phyloP scores from a whole-genome alignment of 2,329 filamentous ascomycete genomes.

The Fonsecaea monophora region DNA sequence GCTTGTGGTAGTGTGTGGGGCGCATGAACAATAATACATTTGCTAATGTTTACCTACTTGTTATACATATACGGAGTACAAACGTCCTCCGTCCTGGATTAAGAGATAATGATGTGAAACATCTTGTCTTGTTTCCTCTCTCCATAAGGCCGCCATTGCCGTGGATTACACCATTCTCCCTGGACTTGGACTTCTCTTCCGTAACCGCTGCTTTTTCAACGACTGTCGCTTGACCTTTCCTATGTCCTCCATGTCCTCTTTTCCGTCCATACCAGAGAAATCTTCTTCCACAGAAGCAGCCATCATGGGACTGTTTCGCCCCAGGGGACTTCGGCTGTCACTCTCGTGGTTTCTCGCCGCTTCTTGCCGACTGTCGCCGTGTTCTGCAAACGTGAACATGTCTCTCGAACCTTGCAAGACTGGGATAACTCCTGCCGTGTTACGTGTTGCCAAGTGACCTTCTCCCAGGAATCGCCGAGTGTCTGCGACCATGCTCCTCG shows the following conservation, averaged over 20 bases:
- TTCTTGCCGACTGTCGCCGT: slow-evolving; percentile 6
- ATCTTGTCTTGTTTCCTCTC: background rate
- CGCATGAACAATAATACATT: slow-evolving; percentile 2
- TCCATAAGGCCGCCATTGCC: background rate
- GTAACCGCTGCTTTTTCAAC: slow-evolving; percentile 20
- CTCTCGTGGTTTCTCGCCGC: slow-evolving; percentile 2
- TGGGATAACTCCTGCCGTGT: background rate
- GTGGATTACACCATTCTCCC: slow-evolving; percentile 24
- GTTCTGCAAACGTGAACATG: background rate
- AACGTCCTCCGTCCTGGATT: slow-evolving; percentile 2
- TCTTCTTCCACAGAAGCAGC: slow-evolving; percentile 26
- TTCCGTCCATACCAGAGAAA: slow-evolving; percentile 6
- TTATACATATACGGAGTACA: background rate
- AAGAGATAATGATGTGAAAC: slow-evolving; percentile 13
- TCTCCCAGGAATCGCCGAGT: background rate
- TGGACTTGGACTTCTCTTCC: slow-evolving; percentile 24
- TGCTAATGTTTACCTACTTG: background rate
- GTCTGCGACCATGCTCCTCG: slow-evolving; percentile 6
- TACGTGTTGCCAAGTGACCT: slow-evolving; percentile 5
- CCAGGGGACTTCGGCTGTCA: slow-evolving; percentile 33
- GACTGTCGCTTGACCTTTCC: background rate
- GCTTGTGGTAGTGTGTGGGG: background rate
- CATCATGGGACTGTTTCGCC: slow-evolving; percentile 34
- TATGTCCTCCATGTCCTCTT: slow-evolving; percentile 16
- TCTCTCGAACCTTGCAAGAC: slow-evolving; percentile 7